phyloP scores from a whole-genome alignment of 495 filamentous ascomycete species.

The Hapsidospora chrysogenum region DNA sequence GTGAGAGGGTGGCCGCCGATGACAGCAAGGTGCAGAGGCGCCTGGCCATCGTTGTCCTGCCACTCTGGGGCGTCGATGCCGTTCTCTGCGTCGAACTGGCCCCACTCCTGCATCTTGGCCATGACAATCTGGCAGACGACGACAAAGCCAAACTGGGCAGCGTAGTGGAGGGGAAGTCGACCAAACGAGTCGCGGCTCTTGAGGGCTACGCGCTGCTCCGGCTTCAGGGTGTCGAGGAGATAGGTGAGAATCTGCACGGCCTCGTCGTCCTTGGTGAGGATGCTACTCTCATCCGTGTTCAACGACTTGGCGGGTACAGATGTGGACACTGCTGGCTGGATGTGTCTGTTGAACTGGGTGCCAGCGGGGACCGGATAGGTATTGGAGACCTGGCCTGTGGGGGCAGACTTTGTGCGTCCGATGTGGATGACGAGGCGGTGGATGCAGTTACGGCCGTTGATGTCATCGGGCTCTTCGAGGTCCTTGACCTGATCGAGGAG shows the following conservation, averaged over 20 bases:
- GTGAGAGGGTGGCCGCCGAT: constrained; percentile 81
- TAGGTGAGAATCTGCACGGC: constrained; percentile 57
- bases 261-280: constrained; percentile 53
- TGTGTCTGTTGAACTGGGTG: constrained; percentile 44
- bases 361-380: constrained; percentile 28
- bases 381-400: constrained; percentile 28
- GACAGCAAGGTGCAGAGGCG: constrained; percentile 81
- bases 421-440: constrained; percentile 84
- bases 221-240: constrained; percentile 52
- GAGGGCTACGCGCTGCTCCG: constrained; percentile 51
- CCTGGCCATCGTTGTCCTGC: constrained; percentile 87
- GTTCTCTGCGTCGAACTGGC: constrained; percentile 62
- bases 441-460: constrained; percentile 85
- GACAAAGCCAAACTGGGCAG: constrained; percentile 84
- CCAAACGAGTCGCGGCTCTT: constrained; percentile 58
- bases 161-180: constrained; percentile 84
- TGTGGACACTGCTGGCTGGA: constrained; percentile 55
- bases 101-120: constrained; percentile 75
- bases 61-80: constrained; percentile 74
- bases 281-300: constrained; percentile 31
- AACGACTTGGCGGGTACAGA: constrained; percentile 26
- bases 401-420: constrained; percentile 55
- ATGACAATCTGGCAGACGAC: constrained; percentile 78
- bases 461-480: constrained; percentile 75
- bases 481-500: constrained; percentile 49